Evolutionary conservation across 2,329 filamentous ascomycete species (phyloP).

Genomic region (Sporothrix inflata): DNA sequence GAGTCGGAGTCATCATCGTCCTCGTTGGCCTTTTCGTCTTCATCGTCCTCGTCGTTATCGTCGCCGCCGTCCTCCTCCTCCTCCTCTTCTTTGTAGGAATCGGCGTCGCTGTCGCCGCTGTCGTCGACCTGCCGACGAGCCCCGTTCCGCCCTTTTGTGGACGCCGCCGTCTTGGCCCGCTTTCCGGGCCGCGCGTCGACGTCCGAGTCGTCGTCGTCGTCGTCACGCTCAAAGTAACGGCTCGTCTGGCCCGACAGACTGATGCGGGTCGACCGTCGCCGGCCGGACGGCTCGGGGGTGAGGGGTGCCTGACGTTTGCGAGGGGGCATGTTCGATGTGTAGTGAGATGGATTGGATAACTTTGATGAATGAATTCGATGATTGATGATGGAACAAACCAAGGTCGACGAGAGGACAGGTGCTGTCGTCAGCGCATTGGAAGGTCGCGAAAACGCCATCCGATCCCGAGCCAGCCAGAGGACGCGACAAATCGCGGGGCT

Average conservation of each 20-base stretch:
- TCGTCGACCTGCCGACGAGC: constrained; percentile 33
- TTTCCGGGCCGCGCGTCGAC: constrained; percentile 26
- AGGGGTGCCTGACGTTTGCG: constrained; percentile 45
- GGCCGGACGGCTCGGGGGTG: constrained; percentile 38
- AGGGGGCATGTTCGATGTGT: constrained; percentile 42
- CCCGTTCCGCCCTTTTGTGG: not conserved
- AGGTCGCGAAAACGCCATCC: not conserved
- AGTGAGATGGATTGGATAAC: not conserved
- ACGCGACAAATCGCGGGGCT: constrained; percentile 25
- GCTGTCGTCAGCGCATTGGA: not conserved
- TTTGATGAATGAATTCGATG: not conserved
- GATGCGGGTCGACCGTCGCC: constrained; percentile 54
- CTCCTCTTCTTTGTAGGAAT: constrained; percentile 37
- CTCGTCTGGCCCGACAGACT: constrained; percentile 52
- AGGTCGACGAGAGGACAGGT: too few species aligned
- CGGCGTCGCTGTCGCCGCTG: constrained; percentile 34
- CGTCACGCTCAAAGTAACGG: constrained; percentile 58
- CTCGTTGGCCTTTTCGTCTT: constrained; percentile 38
- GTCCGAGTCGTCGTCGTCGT: constrained; percentile 36
- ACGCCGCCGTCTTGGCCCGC: constrained; percentile 27
- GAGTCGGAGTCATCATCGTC: constrained; percentile 46
- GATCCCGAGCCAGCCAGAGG: not conserved
- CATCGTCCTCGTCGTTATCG: constrained; percentile 35
- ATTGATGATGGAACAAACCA: not conserved
- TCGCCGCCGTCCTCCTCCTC: constrained; percentile 38